Evolutionary conservation across 495 filamentous ascomycete genomes (phyloP), one percentile per base, ranked within the genome.

Genomic region (Neurospora africana): DNA sequence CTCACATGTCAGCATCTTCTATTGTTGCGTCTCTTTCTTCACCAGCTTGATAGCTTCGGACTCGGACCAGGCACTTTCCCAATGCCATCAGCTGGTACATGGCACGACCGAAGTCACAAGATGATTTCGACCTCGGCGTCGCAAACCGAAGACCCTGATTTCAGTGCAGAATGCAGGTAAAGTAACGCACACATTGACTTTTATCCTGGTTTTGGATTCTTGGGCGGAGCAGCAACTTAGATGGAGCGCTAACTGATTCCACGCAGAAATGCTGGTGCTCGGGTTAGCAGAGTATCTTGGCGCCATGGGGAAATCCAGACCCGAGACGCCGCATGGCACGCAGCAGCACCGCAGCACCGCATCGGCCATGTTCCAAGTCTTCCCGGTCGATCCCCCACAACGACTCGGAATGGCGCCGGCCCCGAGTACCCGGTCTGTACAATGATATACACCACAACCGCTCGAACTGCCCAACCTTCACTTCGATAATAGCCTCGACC

Each of bases 231-330:
- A 53, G 21, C n/a, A 53, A 23, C 44, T 53, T 53, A 23, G 44
- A 27, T 53, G 44, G 0, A 53, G 2, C 21, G 2, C 15, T 61
- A 61, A 61, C 27, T 4, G 13, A 17, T 61, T 17, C 3, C 0
- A 5, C 0, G 1, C 27, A 33, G 1, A 19, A 2, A 27, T 7
- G 13, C 2, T 1, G 0, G 23, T 0, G 6, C 0, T 61, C 9
- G 0, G 1, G 53, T 61, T 33, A 61, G 6, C 6, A 19, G 4
- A 8, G 15, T 33, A 61, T 33, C 53, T 1, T 33, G 0, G 53
- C 13, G 0, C 53, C 9, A 5, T 61, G 47, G 21, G 5, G 47
- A 30, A 27, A 2, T 17, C 5, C 47, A 0, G 23, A 61, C 4
- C 21, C 47, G 47, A 58, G 23, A 27, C 47, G 13, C 47, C 44